Percentiles rank a stretch among this genome's conserved stretches.
These are phyloP conservation scores for Pisolithus thermaeus DNA, from an alignment of 1,284 basidiomycete genomes.

Conservation along the genomic window DNA sequence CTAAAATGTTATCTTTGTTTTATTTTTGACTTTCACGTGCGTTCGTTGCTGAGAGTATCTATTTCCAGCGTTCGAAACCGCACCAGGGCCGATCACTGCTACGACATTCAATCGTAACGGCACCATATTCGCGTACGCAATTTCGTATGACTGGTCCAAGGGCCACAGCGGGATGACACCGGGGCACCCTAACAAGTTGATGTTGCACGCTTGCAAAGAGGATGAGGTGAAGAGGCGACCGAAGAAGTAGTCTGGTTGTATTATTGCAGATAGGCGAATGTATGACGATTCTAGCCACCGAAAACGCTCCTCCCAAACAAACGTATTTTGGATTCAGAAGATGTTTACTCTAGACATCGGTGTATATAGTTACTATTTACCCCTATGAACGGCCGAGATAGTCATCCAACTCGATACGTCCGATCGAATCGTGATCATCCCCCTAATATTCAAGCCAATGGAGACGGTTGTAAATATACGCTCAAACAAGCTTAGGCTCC, in stretches of 20 bases:
- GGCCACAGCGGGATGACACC: constrained; percentile 85
- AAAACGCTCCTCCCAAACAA: not conserved
- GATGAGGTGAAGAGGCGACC: constrained; percentile 79
- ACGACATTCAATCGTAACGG: constrained; percentile 82
- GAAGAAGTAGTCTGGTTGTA: constrained; percentile 34
- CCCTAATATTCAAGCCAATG: too few species aligned
- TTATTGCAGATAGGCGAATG: not conserved
- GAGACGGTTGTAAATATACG: too few species aligned
- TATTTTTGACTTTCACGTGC: not conserved
- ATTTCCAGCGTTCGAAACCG: constrained; percentile 59
- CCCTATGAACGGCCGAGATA: too few species aligned
- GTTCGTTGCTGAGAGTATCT: not conserved
- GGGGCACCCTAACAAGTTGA: constrained; percentile 77
- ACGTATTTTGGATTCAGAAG: too few species aligned
- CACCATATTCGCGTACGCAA: constrained; percentile 83
- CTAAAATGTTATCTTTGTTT: constrained; percentile 65
- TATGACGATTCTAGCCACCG: not conserved
- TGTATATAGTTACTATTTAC: too few species aligned
- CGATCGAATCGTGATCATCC: too few species aligned
- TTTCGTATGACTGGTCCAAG: constrained; percentile 89
- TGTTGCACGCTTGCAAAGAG: constrained; percentile 87
- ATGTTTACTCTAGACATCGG: too few species aligned
- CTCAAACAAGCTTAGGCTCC: too few species aligned
- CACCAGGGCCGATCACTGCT: constrained; percentile 64
- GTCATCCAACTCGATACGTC: too few species aligned